phyloP scores from a whole-genome alignment of 164 flowering plant species.

The Berberis thunbergii region DNA sequence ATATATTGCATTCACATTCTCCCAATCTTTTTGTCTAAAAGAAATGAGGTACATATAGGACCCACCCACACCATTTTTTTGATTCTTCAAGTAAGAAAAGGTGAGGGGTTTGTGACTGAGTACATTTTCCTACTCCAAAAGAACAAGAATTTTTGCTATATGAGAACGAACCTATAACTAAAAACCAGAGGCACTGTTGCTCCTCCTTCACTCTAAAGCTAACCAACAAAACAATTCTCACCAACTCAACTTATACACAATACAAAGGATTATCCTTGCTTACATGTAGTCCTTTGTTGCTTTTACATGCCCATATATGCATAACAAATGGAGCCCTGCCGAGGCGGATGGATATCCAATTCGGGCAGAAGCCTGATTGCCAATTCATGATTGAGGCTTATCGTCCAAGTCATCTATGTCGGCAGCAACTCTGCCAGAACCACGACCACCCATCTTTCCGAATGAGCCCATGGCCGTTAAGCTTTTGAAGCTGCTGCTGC shows the following conservation, averaged over 20 bases:
- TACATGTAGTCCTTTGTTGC: slow-evolving; percentile 6
- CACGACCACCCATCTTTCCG: slow-evolving; percentile 47
- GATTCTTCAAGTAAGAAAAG: too few species aligned
- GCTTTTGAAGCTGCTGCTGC: slow-evolving; percentile 88
- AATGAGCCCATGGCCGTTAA: slow-evolving; percentile 55
- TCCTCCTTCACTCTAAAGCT: slow-evolving; percentile 5
- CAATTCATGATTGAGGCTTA: slow-evolving; percentile 28
- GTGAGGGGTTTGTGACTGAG: too few species aligned
- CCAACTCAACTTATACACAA: neutral
- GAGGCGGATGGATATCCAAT: slow-evolving; percentile 2
- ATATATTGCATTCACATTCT: too few species aligned
- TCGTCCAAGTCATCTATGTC: slow-evolving; percentile 41
- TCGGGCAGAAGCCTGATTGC: neutral
- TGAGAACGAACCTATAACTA: neutral
- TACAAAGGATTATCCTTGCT: neutral
- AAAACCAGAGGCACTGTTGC: neutral
- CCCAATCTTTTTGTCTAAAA: too few species aligned
- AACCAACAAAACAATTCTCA: slow-evolving; percentile 2
- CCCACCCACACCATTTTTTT: too few species aligned
- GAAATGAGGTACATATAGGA: too few species aligned
- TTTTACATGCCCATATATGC: slow-evolving; percentile 8
- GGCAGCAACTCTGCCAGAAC: slow-evolving; percentile 56
- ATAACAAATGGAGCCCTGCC: slow-evolving; percentile 4
- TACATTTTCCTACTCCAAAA: too few species aligned
- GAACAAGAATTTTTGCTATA: too few species aligned